phyloP scores from a whole-genome alignment of 2,329 filamentous ascomycete genomes.

The Fusarium compactum region DNA sequence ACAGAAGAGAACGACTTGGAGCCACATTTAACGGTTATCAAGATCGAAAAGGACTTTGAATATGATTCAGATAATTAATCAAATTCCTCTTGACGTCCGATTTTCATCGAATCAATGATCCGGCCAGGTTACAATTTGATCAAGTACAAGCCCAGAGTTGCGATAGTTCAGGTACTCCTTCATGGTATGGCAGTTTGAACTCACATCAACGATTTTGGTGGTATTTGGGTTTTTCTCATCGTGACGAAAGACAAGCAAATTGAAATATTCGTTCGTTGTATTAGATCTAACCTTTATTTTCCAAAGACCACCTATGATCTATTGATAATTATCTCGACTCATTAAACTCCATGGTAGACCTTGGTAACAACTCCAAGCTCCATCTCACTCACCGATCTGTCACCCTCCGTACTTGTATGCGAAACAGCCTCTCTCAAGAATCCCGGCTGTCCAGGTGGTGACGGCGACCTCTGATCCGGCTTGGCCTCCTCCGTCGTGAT shows the following conservation, averaged over 20 bases:
- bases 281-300: not conserved
- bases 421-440: conserved; percentile 7
- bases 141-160: no score
- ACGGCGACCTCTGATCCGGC: conserved; percentile 7
- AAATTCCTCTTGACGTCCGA: no score
- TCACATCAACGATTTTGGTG: no score
- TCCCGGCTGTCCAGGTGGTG: not conserved
- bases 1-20: not conserved
- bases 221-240: no score
- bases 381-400: conserved; percentile 28
- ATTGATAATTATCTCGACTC: not conserved
- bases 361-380: conserved; percentile 46
- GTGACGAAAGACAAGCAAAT: no score
- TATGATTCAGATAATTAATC: no score
- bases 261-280: not conserved
- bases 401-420: conserved; percentile 12
- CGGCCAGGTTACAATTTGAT: no score
- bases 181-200: no score
- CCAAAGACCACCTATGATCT: not conserved
- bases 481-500: conserved; percentile 40
- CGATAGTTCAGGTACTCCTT: no score
- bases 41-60: not conserved
- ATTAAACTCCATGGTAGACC: conserved; percentile 43
- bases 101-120: no score
- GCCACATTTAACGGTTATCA: not conserved